Base-by-base conservation (phyloP, 148 eudicot genomes). In the Silene conica region DNA sequence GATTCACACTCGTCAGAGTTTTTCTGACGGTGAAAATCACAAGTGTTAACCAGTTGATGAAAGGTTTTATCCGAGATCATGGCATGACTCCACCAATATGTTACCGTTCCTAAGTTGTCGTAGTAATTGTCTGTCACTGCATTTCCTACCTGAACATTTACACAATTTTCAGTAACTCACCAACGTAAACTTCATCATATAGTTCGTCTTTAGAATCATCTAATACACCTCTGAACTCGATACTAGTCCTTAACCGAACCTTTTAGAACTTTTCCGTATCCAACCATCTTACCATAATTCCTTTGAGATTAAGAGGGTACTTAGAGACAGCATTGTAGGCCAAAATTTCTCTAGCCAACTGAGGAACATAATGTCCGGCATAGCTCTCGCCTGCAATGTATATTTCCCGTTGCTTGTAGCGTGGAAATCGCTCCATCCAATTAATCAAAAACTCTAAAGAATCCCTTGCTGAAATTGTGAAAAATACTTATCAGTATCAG, bases 51-150 rank as follows among this genome's bases (percentile, higher is more conserved):
- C 9, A 95, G 85, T 46, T 87, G 92, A 56, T 76, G 79, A 73
- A 81, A 90, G 0, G 97, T 92, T 74, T 69, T 83, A 59, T 95
- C 98, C 0, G 98, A 95, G 69, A 95, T 95, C 97, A 95, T 92
- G 0, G 98, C 97, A 59, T 95, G 97, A 82, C 96, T 95, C 98
- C 98, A 95, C 97, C 96, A 95, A 60, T 89, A 95, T 23, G 87
- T 88, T 76, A 95, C 98, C 0, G 97, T 92, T 58, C 98, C 98
- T 7, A 92, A 72, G 76, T 94, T 95, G 85, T 95, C 98, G n/a
- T 92, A 92, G 79, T 95, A 85, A 78, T 92, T 92, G 81, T 95
- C 97, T 21, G 96, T 95, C 62, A 95, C 98, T 20, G 97, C 98
- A 84, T 95, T 95, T 1, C 98, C 98, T 38, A 94, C 97, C 98